Evolutionary conservation across 305 asterid genomes (phyloP), one percentile per base, ranked within the genome.

Genomic region (Ilex paraguariensis): DNA sequence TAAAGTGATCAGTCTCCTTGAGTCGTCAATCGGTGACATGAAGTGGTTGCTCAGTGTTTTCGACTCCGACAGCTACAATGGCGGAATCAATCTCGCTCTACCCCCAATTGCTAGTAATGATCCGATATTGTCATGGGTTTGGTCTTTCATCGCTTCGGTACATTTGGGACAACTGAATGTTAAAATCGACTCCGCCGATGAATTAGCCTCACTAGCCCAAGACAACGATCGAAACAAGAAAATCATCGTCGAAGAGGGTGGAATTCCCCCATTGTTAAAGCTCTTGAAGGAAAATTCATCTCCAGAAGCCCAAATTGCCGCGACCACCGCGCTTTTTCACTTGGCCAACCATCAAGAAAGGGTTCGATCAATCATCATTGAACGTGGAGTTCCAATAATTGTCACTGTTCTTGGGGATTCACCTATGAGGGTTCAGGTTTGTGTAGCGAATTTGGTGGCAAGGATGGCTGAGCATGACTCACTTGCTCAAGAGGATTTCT

Each of bases 91-190:
- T 10, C 55, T 72, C 36, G 70, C 90, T 2, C 61, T 87, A 5
- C 91, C 91, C 21, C 90, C 90, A 3, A 72, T 87, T 39, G 92
- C 90, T 2, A 72, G 66, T 30, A 84, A 72, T 17, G 81, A 82
- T 7, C 95, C 95, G 1, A 79, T 70, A 16, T 17, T 84, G 9
- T 87, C 90, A 9, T 82, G 79, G 81, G 77, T 87, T 30, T 87
- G 95, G 95, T 72, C 87, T 36, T 74, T 52, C 59, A 74, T 84
- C 3, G 86, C 89, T 60, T 78, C 84, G 10, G 77, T 73, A 40
- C 84, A 82, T 39, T 54, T 68, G 75, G 92, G 88, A 6, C 46
- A 33, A 6, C 49, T 74, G 21, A 63, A 58, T 31, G 17, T 65
- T 62, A 76, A 86, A 59, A 73, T 78, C 56, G 88, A 81, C 16